These are phyloP conservation scores for Stemphylium lycopersici DNA, from an alignment of 2,329 filamentous ascomycete species.

Conservation along the genomic window DNA sequence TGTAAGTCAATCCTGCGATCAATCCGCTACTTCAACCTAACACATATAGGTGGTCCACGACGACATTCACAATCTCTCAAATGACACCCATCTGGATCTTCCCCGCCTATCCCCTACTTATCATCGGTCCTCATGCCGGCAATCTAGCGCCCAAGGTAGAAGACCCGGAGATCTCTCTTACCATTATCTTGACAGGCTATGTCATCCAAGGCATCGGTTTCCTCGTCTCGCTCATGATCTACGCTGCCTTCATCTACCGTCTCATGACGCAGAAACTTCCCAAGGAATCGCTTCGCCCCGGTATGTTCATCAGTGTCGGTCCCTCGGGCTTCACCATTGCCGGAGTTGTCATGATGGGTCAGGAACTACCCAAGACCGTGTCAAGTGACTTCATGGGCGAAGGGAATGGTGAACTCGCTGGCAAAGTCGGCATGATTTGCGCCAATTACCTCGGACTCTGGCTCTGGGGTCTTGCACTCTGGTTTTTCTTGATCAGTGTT, in stretches of 20 bases:
- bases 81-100: constrained; percentile 94
- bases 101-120: constrained; percentile 79
- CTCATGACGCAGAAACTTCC: constrained; percentile 89
- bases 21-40: neutral
- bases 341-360: constrained; percentile 65
- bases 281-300: constrained; percentile 74
- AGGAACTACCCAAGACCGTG: constrained; percentile 56
- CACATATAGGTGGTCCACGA: constrained; percentile 64
- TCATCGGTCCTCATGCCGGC: constrained; percentile 75
- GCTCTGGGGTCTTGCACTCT: constrained; percentile 82
- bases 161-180: constrained; percentile 52
- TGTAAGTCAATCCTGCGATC: constrained; percentile 58
- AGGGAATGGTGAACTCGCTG: constrained; percentile 57
- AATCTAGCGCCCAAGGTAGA: constrained; percentile 59
- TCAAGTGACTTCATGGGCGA: constrained; percentile 63
- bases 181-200: constrained; percentile 64
- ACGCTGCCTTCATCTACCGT: constrained; percentile 81
- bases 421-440: constrained; percentile 60
- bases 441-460: constrained; percentile 73
- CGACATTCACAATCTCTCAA: constrained; percentile 73
- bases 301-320: constrained; percentile 85
- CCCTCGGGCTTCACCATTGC: constrained; percentile 73
- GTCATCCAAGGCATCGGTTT: constrained; percentile 70
- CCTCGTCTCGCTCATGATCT: constrained; percentile 76
- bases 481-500: constrained; percentile 83